Base-by-base conservation (phyloP, 2,329 filamentous ascomycete species). In the Rachicladosporium sp. region DNA sequence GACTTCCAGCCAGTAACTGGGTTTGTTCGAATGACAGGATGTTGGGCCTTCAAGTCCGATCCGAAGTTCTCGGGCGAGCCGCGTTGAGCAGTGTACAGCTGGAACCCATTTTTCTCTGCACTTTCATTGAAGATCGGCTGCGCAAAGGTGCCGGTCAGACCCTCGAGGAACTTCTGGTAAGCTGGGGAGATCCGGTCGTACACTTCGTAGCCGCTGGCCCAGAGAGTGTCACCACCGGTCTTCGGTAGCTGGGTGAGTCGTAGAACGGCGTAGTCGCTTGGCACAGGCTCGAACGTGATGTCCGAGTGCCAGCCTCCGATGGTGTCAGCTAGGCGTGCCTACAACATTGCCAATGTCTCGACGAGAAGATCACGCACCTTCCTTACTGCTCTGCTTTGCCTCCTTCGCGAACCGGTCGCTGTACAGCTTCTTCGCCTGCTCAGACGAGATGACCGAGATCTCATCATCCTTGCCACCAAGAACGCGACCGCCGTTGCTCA, bases 161-260 rank as follows among this genome's bases (percentile, higher is more conserved):
- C 56, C 40, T 80, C 75, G 21, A 80, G 64, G 55, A 80, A 79
- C 19, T 60, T 60, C 42, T 72, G 73, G 38, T 73, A 71, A 0
- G 71, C 62, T 2, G 63, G 60, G 3, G 71, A 76, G 42, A 82
- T 64, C 21, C 74, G 69, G 50, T 82, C 77, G 50, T 79, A 82
- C 9, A 80, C 58, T 47, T 81, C 76, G 51, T 80, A 81, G 0
- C 74, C 76, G 1, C 74, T 78, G 0, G 77, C 78, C 76, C 77
- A 82, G 4, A 82, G 67, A 0, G 78, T 80, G 55, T 78, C 51
- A 31, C 53, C 50, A 21, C 74, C 74, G 0, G 70, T 74, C 33
- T 63, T 61, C 1, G 75, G 76, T 0, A 79, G 57, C 36, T 73
- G 60, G 3, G 67, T 69, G 1, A 80, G 58, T 23, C 74, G 68